phyloP scores from a whole-genome alignment of 2,329 filamentous ascomycete species.

The Epichloe uncinata region DNA sequence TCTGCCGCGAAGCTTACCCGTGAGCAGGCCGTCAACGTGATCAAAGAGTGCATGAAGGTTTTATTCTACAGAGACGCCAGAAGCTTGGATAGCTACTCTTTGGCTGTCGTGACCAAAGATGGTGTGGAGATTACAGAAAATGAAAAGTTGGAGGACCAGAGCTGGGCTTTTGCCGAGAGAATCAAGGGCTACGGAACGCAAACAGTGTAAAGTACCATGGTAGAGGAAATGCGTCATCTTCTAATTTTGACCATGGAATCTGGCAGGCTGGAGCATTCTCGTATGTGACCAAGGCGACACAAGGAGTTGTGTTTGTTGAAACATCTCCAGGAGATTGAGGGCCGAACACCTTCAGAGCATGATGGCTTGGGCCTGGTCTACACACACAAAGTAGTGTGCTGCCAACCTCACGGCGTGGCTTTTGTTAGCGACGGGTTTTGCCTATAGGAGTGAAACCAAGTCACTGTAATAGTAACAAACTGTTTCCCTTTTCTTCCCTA shows the following conservation, averaged over 20 bases:
- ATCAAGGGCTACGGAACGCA: conserved; percentile 95
- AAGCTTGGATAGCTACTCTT: conserved; percentile 80
- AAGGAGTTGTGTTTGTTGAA: too few species aligned
- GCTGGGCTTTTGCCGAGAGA: conserved; percentile 93
- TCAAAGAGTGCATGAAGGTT: conserved; percentile 97
- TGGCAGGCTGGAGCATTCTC: background rate
- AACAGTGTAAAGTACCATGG: conserved; percentile 26
- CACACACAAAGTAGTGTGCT: too few species aligned
- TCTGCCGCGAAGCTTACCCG: conserved; percentile 55
- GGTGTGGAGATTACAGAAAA: conserved; percentile 75
- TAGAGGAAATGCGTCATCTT: background rate
- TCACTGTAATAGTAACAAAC: background rate
- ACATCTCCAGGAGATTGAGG: too few species aligned
- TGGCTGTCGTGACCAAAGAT: conserved; percentile 79
- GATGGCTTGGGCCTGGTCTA: too few species aligned
- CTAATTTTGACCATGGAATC: background rate
- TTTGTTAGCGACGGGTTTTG: too few species aligned
- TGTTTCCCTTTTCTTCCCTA: background rate
- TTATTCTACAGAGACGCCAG: conserved; percentile 94
- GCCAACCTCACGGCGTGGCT: too few species aligned
- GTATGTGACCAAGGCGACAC: too few species aligned
- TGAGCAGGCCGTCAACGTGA: conserved; percentile 65
- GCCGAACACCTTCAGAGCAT: too few species aligned
- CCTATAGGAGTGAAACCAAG: background rate
- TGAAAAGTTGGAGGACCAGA: conserved; percentile 86